Evolutionary conservation across 176 grass and related monocot genomes (phyloP).

Genomic region (Cenchrus americanus): DNA sequence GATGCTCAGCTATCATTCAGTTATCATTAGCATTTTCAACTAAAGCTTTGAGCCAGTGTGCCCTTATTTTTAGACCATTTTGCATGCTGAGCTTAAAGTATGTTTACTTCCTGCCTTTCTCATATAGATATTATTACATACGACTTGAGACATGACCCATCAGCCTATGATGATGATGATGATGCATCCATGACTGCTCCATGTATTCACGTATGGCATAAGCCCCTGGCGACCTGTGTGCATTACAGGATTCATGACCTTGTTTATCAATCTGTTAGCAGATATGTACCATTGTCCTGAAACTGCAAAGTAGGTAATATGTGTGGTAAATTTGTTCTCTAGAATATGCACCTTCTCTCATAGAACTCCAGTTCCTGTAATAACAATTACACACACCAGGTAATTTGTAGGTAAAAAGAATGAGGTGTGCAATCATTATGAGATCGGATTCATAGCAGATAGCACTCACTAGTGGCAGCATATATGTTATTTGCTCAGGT

Average conservation of each 20-base stretch:
- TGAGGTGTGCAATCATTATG: background rate
- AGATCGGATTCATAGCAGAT: too few relatives aligned
- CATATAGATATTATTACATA: background rate
- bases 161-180: too few relatives aligned
- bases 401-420: background rate
- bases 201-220: too few relatives aligned
- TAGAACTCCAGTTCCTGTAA: background rate
- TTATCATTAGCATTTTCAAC: background rate
- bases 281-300: too few relatives aligned
- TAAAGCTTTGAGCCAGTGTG: background rate
- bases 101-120: background rate
- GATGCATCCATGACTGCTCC: too few relatives aligned
- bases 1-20: background rate
- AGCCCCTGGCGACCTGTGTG: constrained; percentile 19
- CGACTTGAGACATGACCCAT: constrained; percentile 11
- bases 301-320: background rate
- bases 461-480: too few relatives aligned
- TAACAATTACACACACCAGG: background rate
- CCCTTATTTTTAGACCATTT: background rate
- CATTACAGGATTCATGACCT: background rate
- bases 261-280: background rate
- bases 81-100: background rate
- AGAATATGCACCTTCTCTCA: too few relatives aligned
- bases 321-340: background rate
- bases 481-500: too few relatives aligned